Conservation (phyloP, 148 eudicot genomes). For the Rhododendron kiyosumense region DNA sequence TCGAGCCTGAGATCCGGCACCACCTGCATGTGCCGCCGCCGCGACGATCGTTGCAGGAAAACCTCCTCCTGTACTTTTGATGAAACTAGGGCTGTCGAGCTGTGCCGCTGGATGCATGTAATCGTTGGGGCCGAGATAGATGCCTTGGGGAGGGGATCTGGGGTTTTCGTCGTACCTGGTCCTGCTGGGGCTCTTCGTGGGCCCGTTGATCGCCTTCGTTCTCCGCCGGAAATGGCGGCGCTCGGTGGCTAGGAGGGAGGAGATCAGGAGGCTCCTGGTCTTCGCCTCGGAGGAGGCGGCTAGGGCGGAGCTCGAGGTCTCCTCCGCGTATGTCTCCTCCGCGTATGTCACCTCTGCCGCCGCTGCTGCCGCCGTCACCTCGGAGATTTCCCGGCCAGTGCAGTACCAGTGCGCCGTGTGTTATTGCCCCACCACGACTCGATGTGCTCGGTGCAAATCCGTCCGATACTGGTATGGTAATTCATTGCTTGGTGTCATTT, state of each 20-base stretch:
- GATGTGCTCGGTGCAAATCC: constrained; percentile 69
- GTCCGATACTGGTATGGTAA: constrained; percentile 66
- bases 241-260: constrained; percentile 51
- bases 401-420: constrained; percentile 63
- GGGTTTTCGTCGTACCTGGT: constrained; percentile 48
- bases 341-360: not conserved
- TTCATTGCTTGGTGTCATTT: not conserved
- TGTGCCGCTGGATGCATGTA: constrained; percentile 20
- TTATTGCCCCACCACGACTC: constrained; percentile 41
- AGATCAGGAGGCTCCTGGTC: constrained; percentile 60
- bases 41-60: not conserved
- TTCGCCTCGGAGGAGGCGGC: constrained; percentile 66
- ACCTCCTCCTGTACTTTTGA: constrained; percentile 6
- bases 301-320: constrained; percentile 61
- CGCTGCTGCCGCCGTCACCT: not conserved
- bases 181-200: constrained; percentile 21
- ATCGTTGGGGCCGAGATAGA: constrained; percentile 24
- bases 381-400: constrained; percentile 4
- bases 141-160: constrained; percentile 63
- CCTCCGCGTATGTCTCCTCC: not conserved
- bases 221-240: constrained; percentile 65
- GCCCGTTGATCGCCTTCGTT: constrained; percentile 33
- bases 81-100: constrained; percentile 25
- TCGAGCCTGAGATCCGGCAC: not conserved
- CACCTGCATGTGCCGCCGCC: constrained; percentile 20